Conservation (phyloP, 768 basidiomycete species). For the Suillus brevipes region DNA sequence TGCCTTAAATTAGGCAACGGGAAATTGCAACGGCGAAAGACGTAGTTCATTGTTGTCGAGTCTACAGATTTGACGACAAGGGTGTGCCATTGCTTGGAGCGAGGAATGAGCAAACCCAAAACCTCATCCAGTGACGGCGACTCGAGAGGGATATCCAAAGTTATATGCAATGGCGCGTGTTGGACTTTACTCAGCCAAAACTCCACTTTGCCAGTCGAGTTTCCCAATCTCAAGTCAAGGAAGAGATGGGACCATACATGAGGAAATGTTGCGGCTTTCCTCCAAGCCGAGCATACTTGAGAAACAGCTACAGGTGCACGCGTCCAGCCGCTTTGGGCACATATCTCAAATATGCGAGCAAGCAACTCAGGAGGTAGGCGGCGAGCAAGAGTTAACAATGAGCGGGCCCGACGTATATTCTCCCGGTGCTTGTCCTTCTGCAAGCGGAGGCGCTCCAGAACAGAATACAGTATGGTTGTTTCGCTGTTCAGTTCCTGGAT, state of each 20-base stretch:
- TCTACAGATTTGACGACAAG: constrained; percentile 42
- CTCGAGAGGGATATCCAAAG: constrained; percentile 39
- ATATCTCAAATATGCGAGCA: constrained; percentile 52
- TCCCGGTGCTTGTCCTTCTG: constrained; percentile 43
- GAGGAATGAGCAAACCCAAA: constrained; percentile 42
- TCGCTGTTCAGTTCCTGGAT: constrained; percentile 43
- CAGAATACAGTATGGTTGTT: constrained; percentile 41
- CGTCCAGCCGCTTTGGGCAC: constrained; percentile 51
- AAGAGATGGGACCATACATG: constrained; percentile 59
- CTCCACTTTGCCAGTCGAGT: constrained; percentile 42
- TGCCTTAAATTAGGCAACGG: constrained; percentile 39
- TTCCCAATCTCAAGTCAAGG: constrained; percentile 45
- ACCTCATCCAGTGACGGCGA: constrained; percentile 32
- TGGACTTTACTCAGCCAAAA: constrained; percentile 54
- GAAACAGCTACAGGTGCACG: constrained; percentile 55
- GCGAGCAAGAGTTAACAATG: constrained; percentile 55
- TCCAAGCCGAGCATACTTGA: constrained; percentile 61
- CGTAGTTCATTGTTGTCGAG: constrained; percentile 38
- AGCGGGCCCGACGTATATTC: constrained; percentile 44
- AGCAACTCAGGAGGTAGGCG: constrained; percentile 57
- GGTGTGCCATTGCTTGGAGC: constrained; percentile 44
- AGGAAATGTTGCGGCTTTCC: constrained; percentile 50
- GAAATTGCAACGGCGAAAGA: constrained; percentile 39
- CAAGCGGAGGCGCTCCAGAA: constrained; percentile 43
- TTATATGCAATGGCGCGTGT: constrained; percentile 44